Base-by-base conservation (phyloP, 2,329 filamentous ascomycete genomes). In the Hymenoscyphus infarciens region DNA sequence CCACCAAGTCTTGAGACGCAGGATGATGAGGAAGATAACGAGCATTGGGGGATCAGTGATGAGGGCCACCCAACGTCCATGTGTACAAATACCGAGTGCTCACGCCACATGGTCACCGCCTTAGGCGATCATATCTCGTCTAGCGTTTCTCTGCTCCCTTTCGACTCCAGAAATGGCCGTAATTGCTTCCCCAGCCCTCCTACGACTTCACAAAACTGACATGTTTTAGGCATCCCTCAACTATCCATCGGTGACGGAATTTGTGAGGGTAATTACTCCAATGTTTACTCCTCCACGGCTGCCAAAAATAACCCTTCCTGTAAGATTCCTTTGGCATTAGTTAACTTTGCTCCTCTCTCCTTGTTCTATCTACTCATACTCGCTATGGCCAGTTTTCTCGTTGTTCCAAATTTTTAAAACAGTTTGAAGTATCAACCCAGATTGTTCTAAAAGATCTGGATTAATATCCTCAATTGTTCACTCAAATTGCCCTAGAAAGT, bases 251-350 rank as follows among this genome's bases (percentile, higher is more conserved):
- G 60, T 38, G 65, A 70, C n/a, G 66, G 66, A n/a, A 52, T 49
- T n/a, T 54, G 60, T 15, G 57, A 66, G 22, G 66, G 63, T 29
- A 57, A 63, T 31, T 62, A 67, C 35, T 65, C 70, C 27, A 61
- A 62, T 29, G 76, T 80, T 22, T 75, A 80, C 64, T 73, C 74
- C n/a, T 77, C 77, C 22, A 67, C 77, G 0, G 72, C 79, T 0
- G 80, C 80, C 0, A 79, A 80, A 0, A 58, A 74, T 0, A 49
- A 49, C 42, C 19, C 42, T 49, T 49, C 42, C 16, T 22, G 42
- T 49, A 49, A 49, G 42, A 22, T 25, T 49, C n/a, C 11, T 25
- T 49, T 22, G 6, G 4, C 42, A n/a, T 22, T 13, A 13, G 19
- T 49, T 49, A 4, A 3, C n/a, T 49, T 3, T 19, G 15, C 16